phyloP scores from a whole-genome alignment of 257 asterid genomes.

The Galeopsis tetrahit region DNA sequence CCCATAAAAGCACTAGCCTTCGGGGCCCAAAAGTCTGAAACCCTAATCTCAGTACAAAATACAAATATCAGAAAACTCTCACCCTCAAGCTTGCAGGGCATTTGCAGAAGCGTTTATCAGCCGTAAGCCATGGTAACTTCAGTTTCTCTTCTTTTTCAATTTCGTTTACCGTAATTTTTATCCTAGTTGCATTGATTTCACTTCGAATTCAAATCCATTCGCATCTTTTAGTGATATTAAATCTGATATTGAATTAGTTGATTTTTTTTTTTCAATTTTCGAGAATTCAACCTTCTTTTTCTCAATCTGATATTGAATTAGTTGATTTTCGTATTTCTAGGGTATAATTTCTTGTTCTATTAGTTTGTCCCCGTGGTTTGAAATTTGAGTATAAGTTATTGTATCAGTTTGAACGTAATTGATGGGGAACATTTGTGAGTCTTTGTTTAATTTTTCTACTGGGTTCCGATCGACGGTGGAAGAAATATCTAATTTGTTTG shows the following conservation, averaged over 20 bases:
- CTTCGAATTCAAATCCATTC: background rate
- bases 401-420: background rate
- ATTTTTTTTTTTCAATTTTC: background rate
- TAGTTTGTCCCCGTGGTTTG: background rate
- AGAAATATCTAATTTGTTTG: background rate
- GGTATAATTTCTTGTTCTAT: background rate
- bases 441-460: too few species aligned
- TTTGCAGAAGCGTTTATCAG: slow-evolving; percentile 1
- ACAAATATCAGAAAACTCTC: background rate
- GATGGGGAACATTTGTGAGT: background rate
- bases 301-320: too few species aligned
- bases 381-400: background rate
- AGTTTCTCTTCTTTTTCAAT: background rate
- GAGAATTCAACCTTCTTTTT: background rate
- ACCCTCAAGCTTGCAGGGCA: background rate
- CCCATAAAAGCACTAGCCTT: background rate
- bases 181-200: background rate
- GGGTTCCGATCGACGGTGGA: background rate
- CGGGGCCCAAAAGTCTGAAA: background rate
- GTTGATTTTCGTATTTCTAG: background rate
- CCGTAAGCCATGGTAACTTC: slow-evolving; percentile 36
- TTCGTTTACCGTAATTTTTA: background rate
- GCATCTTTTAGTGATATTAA: background rate
- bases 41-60: background rate
- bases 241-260: background rate